Percentiles rank a stretch among this genome's conserved stretches.
Conservation (phyloP, 1,284 basidiomycete species). For the Sutorius eximius region DNA sequence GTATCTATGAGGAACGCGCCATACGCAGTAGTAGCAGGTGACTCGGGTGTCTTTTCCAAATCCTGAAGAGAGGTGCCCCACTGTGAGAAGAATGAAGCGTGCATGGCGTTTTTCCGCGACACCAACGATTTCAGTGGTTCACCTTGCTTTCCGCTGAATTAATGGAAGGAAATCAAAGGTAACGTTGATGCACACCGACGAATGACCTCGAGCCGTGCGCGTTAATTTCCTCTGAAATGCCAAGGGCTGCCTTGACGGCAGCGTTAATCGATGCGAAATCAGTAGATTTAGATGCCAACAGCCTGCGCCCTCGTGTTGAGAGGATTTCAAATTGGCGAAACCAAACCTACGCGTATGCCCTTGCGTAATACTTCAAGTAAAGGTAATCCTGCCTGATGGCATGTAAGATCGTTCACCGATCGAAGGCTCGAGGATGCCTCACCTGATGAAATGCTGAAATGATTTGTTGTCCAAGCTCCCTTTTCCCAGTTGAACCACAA, state of each 20-base stretch:
- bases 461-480: conserved; percentile 65
- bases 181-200: background rate
- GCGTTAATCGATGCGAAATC: conserved; percentile 64
- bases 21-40: conserved; percentile 73
- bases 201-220: background rate
- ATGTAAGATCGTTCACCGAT: background rate
- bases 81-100: conserved; percentile 64
- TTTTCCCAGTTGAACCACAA: conserved; percentile 70
- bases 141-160: conserved; percentile 1
- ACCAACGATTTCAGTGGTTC: background rate
- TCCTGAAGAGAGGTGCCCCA: conserved; percentile 66
- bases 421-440: conserved; percentile 19
- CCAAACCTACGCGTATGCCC: conserved; percentile 61
- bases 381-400: conserved; percentile 65
- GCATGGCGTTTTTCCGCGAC: conserved; percentile 63
- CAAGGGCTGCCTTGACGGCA: conserved; percentile 65
- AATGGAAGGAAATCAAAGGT: background rate
- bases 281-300: conserved; percentile 78
- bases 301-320: conserved; percentile 36
- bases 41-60: conserved; percentile 62
- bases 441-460: conserved; percentile 87
- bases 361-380: conserved; percentile 75
- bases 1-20: conserved; percentile 81
- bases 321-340: background rate
- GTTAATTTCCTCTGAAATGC: conserved; percentile 46